Base-by-base conservation (phyloP, 768 basidiomycete species). In the Podaxis mareebaensis region DNA sequence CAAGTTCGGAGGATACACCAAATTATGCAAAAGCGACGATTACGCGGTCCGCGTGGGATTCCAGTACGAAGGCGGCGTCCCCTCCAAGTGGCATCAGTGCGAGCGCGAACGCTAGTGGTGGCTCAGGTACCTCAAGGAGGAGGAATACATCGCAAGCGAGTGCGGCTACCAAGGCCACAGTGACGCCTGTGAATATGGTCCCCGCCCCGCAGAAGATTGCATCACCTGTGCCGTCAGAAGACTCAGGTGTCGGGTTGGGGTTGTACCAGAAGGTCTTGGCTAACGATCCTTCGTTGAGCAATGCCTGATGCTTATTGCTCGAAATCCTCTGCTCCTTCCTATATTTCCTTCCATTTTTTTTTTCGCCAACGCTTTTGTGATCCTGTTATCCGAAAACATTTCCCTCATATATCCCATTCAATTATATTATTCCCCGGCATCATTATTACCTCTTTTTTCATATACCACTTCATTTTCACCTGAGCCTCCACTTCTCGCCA, bases 221-320 rank as follows among this genome's bases (percentile, higher is more conserved):
- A 17, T 92, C 91, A 4, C 91, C 92, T 63, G 89, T 88, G 53
- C 91, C 89, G 17, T 84, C 87, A 30, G 88, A 90, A 69, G 92
- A 93, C 73, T 94, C 92, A 57, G 91, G 90, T 66, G 90, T 94
- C 17, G 61, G 61, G 20, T 52, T 63, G 66, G 91, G 89, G 67
- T 75, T 94, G 72, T 92, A 93, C 78, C 88, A 90, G 65, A 89
- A 91, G 74, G 85, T 93, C 74, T 81, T 93, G 70, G 87, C 86
- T 57, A 85, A 91, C 66, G 89, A 93, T 70, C 87, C 87, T 46
- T 85, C 88, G 65, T 77, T 93, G 73, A 83, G 82, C 65, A 59
- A 51, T 42, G 54, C 58, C 58, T 68, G 60, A 68, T 52, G 36
- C 44, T 65, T 68, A 75, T 76, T 69, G 54, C 72, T 70, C 78